Base-by-base conservation (phyloP, 805 yeast genomes). In the Cyberlindnera amylophila region DNA sequence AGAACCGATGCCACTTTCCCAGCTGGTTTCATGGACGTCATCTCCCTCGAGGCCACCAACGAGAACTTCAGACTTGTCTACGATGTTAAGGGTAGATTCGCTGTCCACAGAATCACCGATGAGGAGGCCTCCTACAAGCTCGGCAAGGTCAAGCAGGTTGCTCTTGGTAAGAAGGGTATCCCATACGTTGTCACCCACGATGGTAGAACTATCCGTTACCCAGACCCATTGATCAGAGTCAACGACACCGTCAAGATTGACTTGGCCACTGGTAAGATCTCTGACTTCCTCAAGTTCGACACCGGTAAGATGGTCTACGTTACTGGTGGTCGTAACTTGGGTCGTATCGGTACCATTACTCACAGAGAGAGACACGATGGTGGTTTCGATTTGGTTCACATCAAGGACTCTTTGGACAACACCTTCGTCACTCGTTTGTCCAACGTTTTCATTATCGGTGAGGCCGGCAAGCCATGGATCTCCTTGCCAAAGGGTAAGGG, bases 11-110 rank as follows among this genome's bases (percentile, higher is more conserved):
- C 96, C 57, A 93, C 98, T 59, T 91, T 69, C 96, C 99, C 99
- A 72, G 86, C 98, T 68, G 99, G 99, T 67, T 91, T 93, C 87
- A 90, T 90, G 98, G 99, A 91, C 72, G 98, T 93, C 63, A 88
- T 91, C 75, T 62, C 96, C 59, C 78, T 91, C 66, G 98, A 91
- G 71, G 96, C 96, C 70, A 91, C 99, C 75, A 88, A 89, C 75
- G 99, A 91, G 79, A 84, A 91, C 91, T 91, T 91, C 88, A 90
- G 99, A 81, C 86, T 91, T 70, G 85, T 91, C 67, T 91, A 89
- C 82, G 99, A 91, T 70, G 82, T 88, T 71, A 91, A 91, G 81
- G 99, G 98, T 76, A 90, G 96, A 79, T 91, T 90, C 67, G 95
- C 99, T 67, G 95, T 91, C 65, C 99, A 91, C 95, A 89, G 99